Evolutionary conservation across 139 green algal genomes (phyloP).

Genomic region (Nannochloris sp.): DNA sequence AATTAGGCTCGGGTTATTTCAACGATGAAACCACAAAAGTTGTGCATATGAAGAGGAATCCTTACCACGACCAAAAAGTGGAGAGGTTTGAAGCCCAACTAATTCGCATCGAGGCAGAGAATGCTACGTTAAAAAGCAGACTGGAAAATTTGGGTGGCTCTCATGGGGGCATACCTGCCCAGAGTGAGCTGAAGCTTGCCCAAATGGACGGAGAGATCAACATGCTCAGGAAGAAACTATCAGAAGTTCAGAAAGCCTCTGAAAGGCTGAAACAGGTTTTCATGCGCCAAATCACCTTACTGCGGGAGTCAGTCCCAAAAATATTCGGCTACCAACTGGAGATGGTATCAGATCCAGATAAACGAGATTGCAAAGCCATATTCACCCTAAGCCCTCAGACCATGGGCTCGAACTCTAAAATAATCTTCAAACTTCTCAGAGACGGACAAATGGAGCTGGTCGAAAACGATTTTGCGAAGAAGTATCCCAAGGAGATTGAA

Average conservation of each 20-base stretch:
- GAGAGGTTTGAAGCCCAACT: slow-evolving; percentile 14
- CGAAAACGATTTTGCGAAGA: slow-evolving; percentile 37
- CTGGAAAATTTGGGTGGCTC: not conserved
- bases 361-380: slow-evolving; percentile 24
- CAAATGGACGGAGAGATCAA: slow-evolving; percentile 25
- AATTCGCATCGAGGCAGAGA: slow-evolving; percentile 24
- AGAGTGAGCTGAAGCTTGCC: slow-evolving; percentile 18
- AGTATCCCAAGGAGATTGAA: slow-evolving; percentile 51
- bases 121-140: slow-evolving; percentile 12
- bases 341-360: slow-evolving; percentile 46
- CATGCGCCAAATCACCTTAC: slow-evolving; percentile 50
- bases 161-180: not conserved
- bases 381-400: slow-evolving; percentile 48
- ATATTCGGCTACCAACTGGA: slow-evolving; percentile 76
- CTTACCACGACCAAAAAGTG: slow-evolving; percentile 34
- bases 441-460: slow-evolving; percentile 48
- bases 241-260: slow-evolving; percentile 36
- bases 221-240: slow-evolving; percentile 15
- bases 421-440: slow-evolving; percentile 41
- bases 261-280: slow-evolving; percentile 60
- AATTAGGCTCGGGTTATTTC: slow-evolving; percentile 57
- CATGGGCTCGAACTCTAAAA: slow-evolving; percentile 23
- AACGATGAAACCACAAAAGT: slow-evolving; percentile 47
- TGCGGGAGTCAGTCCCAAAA: slow-evolving; percentile 54
- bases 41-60: slow-evolving; percentile 70